phyloP scores from a whole-genome alignment of 2,329 filamentous ascomycete genomes.

The Bipolaris gigantea region DNA sequence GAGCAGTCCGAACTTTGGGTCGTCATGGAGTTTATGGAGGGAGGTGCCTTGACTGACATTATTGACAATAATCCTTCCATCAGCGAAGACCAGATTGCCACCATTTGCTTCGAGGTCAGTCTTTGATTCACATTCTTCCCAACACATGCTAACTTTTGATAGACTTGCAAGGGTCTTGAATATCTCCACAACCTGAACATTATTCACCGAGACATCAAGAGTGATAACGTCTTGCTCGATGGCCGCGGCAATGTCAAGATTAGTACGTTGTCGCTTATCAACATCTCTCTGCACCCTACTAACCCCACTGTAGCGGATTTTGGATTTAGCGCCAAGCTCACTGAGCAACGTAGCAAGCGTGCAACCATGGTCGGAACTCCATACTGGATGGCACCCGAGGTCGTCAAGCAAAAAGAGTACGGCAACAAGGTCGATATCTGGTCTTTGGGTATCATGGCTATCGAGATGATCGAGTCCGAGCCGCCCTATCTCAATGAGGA shows the following conservation, averaged over 20 bases:
- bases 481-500: constrained; percentile 98
- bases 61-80: constrained; percentile 97
- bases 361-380: constrained; percentile 99
- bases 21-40: constrained; percentile 99
- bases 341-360: constrained; percentile 93
- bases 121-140: not conserved
- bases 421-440: constrained; percentile 98
- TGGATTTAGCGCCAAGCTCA: constrained; percentile 98
- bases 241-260: constrained; percentile 96
- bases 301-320: constrained; percentile 77
- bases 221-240: constrained; percentile 94
- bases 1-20: constrained; percentile 97
- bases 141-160: constrained; percentile 30
- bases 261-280: constrained; percentile 61
- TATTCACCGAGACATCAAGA: constrained; percentile 99
- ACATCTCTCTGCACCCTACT: not conserved
- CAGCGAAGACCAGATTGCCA: constrained; percentile 95
- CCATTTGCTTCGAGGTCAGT: constrained; percentile 90
- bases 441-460: constrained; percentile 99
- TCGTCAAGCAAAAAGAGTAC: constrained; percentile 99
- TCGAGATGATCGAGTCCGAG: constrained; percentile 99
- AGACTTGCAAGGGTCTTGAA: constrained; percentile 94
- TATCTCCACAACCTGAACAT: constrained; percentile 96
- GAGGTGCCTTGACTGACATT: constrained; percentile 93
- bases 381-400: constrained; percentile 99